These are phyloP conservation scores for Leucoagaricus sp. DNA, from an alignment of 1,284 basidiomycete species.

Conservation along the genomic window DNA sequence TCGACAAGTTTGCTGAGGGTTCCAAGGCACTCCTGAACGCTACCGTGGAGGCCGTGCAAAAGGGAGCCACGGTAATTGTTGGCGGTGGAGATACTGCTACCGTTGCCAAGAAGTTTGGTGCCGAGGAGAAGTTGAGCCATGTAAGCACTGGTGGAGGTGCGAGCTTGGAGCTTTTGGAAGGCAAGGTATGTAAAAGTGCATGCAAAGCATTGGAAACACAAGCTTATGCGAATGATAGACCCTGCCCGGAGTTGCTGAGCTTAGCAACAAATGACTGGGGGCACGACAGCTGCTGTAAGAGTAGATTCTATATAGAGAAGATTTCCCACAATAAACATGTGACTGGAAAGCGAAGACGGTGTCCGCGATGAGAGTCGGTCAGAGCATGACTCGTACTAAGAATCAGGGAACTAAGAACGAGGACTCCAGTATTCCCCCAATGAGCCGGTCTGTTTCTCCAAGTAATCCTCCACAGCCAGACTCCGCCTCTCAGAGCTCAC, in stretches of 20 bases:
- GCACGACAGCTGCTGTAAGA: not conserved
- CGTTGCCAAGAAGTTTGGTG: slow-evolving; percentile 79
- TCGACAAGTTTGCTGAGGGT: slow-evolving; percentile 87
- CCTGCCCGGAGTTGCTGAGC: slow-evolving; percentile 83
- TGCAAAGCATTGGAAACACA: slow-evolving; percentile 6
- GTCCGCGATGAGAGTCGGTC: not conserved
- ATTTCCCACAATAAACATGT: slow-evolving; percentile 13
- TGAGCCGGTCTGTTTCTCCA: not conserved
- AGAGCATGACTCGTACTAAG: slow-evolving; percentile 13
- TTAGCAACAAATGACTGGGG: slow-evolving; percentile 53
- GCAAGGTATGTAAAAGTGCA: slow-evolving; percentile 66
- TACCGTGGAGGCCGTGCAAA: slow-evolving; percentile 84
- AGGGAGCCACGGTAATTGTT: slow-evolving; percentile 91
- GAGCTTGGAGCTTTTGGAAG: slow-evolving; percentile 93
- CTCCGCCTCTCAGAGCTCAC: not conserved
- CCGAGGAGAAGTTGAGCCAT: slow-evolving; percentile 91
- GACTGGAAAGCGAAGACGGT: not conserved
- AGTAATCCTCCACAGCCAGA: not conserved
- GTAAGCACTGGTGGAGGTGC: slow-evolving; percentile 98
- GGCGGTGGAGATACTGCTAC: slow-evolving; percentile 95
- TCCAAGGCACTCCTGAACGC: slow-evolving; percentile 88
- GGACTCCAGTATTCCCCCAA: slow-evolving; percentile 1
- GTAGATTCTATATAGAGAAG: not conserved
- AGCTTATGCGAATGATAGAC: slow-evolving; percentile 43
- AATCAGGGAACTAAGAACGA: slow-evolving; percentile 10